Percentiles rank a stretch among this genome's conserved stretches.
Conservation (phyloP, 805 yeast genomes). For the Komagataella pseudopastoris region DNA sequence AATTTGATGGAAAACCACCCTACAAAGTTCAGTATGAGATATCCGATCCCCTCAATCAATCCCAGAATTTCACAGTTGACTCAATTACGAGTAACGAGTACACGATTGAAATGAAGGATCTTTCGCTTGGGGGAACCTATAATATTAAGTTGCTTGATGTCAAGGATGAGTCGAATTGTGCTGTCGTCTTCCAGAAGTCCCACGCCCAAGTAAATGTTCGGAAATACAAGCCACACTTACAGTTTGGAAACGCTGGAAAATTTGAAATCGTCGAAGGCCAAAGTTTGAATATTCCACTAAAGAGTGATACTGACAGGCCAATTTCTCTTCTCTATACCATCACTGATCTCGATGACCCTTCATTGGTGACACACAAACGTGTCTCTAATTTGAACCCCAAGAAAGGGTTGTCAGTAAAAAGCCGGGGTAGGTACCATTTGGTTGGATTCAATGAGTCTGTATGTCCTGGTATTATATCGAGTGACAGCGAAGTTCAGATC, state of each 20-base stretch:
- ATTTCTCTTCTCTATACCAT: constrained; percentile 19
- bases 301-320: constrained; percentile 17
- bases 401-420: constrained; percentile 17
- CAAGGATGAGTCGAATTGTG: constrained; percentile 67
- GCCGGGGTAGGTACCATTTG: constrained; percentile 30
- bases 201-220: constrained; percentile 60
- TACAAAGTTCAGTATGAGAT: constrained; percentile 59
- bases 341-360: constrained; percentile 10
- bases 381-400: constrained; percentile 9
- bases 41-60: constrained; percentile 38
- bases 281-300: constrained; percentile 38
- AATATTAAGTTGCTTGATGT: constrained; percentile 49
- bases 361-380: constrained; percentile 2
- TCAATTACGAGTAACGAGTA: constrained; percentile 23
- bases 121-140: constrained; percentile 62
- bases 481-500: constrained; percentile 10
- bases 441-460: constrained; percentile 24
- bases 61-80: constrained; percentile 23
- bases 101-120: constrained; percentile 37
- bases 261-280: constrained; percentile 51
- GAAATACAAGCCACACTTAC: constrained; percentile 45
- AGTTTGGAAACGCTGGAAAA: constrained; percentile 15
- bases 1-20: constrained; percentile 71
- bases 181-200: constrained; percentile 49
- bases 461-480: constrained; percentile 27